Evolutionary conservation across 371 early-diverging fungal species (phyloP).

Genomic region (Lichtheimia ornata): DNA sequence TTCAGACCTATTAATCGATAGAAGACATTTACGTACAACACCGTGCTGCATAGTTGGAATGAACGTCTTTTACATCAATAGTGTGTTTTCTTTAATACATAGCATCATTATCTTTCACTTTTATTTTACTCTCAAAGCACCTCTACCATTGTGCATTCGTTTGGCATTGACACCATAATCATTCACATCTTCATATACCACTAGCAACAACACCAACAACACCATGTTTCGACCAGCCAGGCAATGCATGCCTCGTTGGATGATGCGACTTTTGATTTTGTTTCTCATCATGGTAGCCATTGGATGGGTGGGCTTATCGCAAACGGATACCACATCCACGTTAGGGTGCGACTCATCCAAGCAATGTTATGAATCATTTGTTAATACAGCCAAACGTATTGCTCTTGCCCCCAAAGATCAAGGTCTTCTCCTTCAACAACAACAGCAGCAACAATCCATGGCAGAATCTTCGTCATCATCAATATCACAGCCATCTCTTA

Average conservation of each 20-base stretch:
- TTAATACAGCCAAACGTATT: slow-evolving; percentile 11
- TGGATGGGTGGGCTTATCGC: slow-evolving; percentile 5
- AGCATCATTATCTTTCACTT: no score
- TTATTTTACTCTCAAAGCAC: no score
- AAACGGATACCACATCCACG: background rate
- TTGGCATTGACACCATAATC: no score
- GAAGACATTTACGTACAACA: no score
- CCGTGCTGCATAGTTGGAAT: no score
- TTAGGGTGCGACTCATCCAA: slow-evolving; percentile 11
- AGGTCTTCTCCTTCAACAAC: background rate
- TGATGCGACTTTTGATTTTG: slow-evolving; percentile 10
- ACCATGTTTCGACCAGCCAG: slow-evolving; percentile 19
- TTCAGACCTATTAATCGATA: no score
- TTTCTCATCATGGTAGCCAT: background rate
- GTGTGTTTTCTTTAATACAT: no score
- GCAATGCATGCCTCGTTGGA: slow-evolving; percentile 22
- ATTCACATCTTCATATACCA: no score
- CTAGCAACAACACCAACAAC: no score
- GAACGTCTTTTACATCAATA: no score
- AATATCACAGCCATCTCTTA: background rate
- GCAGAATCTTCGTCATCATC: background rate
- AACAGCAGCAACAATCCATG: background rate
- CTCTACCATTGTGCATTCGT: no score
- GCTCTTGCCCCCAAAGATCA: background rate
- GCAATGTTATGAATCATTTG: slow-evolving; percentile 15